Evolutionary conservation across 139 green algal genomes (phyloP).

Genomic region (Eudorina sp.): DNA sequence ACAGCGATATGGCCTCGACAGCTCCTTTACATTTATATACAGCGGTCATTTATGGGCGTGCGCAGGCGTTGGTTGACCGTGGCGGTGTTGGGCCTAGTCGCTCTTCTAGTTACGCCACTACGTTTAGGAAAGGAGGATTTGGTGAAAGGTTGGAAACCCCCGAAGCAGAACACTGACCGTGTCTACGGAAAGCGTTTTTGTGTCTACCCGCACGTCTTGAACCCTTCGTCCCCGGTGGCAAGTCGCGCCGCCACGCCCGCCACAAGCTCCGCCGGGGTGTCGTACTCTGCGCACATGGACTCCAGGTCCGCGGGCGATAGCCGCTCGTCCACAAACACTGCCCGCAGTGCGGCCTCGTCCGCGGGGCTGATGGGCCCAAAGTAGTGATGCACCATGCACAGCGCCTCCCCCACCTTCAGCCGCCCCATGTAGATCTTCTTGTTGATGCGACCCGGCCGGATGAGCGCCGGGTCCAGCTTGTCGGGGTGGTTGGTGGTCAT

Average conservation of each 20-base stretch:
- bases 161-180: too few relatives aligned
- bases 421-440: constrained; percentile 71
- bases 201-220: too few relatives aligned
- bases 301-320: constrained; percentile 71
- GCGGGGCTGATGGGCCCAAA: constrained; percentile 38
- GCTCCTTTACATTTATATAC: too few relatives aligned
- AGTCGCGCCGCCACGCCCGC: constrained; percentile 2
- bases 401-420: constrained; percentile 53
- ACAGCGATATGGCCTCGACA: too few relatives aligned
- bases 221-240: not conserved
- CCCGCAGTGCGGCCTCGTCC: constrained; percentile 20
- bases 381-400: constrained; percentile 68
- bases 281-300: constrained; percentile 69
- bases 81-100: too few relatives aligned
- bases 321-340: constrained; percentile 48
- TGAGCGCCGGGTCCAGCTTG: constrained; percentile 73
- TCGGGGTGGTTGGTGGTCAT: constrained; percentile 78
- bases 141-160: too few relatives aligned
- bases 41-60: too few relatives aligned
- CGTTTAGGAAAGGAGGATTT: too few relatives aligned
- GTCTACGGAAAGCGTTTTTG: too few relatives aligned
- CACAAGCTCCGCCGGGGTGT: constrained; percentile 55
- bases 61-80: too few relatives aligned
- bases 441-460: constrained; percentile 70
- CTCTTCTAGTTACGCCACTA: too few relatives aligned